Evolutionary conservation across 2,329 filamentous ascomycete species (phyloP), one percentile per base, ranked within the genome.

Genomic region (Aspergillus transmontanensis): DNA sequence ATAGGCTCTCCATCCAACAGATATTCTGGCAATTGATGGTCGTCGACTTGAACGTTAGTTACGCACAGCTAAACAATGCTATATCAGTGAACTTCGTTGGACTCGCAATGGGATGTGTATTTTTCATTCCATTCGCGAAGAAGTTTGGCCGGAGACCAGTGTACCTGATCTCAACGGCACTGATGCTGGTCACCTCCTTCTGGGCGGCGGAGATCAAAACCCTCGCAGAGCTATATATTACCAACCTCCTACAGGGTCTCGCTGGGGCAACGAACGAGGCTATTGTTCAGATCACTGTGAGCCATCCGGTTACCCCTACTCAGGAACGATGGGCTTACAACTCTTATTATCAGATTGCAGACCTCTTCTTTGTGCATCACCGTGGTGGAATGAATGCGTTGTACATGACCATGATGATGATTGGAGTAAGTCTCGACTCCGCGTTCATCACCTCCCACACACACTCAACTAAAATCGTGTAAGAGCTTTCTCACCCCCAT

Each of bases 321-420:
- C 32, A 5, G 10, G 43, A 3, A 23, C 26, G 4, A 59, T 41
- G 16, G 32, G 10, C 16, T 50, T 12, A 16, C 16, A 21, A 32
- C 34, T 46, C 23, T 51, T n/a, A 56, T 39, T 6, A 36, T 32
- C 50, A 77, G 74, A 74, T 84, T 61, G 75, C 78, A 14, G 82
- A 84, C 66, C 62, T 85, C 19, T 84, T 83, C 70, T 84, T 83
- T 62, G 76, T 84, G 6, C 82, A 84, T 62, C 78, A 84, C 56
- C 77, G 80, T n/a, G 83, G 80, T 0, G 75, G 77, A 3, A 83
- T 83, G 80, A 86, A 86, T 66, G 77, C 75, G 1, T 75, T 83
- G 7, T 86, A 84, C 63, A 75, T 85, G 67, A 79, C 75, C 63
- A 75, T 79, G 45, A 70, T 76, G 26, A 77, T 73, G 67, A 69